Conservation (phyloP, 2,329 filamentous ascomycete genomes). For the Penicillium sp. region DNA sequence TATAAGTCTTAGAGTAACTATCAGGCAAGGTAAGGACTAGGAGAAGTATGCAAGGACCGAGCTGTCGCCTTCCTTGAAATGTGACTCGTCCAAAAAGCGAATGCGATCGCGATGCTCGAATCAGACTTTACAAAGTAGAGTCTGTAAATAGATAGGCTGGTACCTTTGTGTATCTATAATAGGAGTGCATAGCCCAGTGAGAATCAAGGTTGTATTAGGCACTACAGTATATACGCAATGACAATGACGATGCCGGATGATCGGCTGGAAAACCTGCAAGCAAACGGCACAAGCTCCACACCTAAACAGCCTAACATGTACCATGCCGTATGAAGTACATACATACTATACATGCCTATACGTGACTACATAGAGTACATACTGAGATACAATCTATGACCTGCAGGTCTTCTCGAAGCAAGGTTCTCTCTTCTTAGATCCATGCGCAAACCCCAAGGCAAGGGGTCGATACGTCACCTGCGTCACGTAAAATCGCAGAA, state of each 20-base stretch:
- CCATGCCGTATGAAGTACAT: not conserved
- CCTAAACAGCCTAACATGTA: not conserved
- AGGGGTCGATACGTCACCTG: conserved; percentile 18
- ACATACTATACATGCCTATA: not conserved
- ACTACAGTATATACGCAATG: not conserved
- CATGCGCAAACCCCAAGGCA: conserved; percentile 10
- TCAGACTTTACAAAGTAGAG: not conserved
- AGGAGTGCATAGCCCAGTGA: too few relatives aligned
- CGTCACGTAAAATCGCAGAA: conserved; percentile 9
- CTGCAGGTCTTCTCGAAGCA: conserved; percentile 18
- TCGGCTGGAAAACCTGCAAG: conserved; percentile 1
- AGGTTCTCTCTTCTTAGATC: conserved; percentile 14
- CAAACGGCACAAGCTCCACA: conserved; percentile 13
- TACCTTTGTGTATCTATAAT: too few relatives aligned
- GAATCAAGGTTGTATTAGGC: too few relatives aligned
- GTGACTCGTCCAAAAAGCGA: conserved; percentile 27
- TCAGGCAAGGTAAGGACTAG: not conserved
- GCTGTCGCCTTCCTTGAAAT: conserved; percentile 22
- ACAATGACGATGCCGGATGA: not conserved
- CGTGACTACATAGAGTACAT: too few relatives aligned
- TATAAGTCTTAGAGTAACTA: not conserved
- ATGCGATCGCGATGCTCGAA: not conserved
- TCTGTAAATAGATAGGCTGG: too few relatives aligned
- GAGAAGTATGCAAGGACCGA: conserved; percentile 27
- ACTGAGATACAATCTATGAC: not conserved